Base-by-base conservation (phyloP, 140 eudicot species). In the Oenanthe javanica region DNA sequence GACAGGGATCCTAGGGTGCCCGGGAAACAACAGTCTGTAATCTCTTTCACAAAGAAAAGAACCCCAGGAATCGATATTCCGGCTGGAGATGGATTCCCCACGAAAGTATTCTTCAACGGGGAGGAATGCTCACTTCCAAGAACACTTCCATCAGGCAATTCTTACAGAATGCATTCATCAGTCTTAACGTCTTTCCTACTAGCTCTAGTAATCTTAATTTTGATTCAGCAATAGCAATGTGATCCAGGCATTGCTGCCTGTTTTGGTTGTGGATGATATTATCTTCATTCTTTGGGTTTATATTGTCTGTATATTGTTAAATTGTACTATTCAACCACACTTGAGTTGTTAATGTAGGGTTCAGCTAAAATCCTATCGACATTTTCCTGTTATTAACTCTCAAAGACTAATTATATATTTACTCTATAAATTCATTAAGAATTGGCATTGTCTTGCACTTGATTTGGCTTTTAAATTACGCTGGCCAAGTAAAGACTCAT, bases 1-100 rank as follows among this genome's bases (percentile, higher is more conserved):
- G 47, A 80, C 27, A 87, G 52, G 77, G 99, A 91, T 76, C 97
- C 93, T 5, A 48, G 98, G 27, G 86, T 92, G 0, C 99, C 99
- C 0, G 99, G 99, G 14, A 95, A 95, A 85, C 99, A 95, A 72
- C 99, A 95, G 78, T 95, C 99, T 0, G 98, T 95, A 64, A 87
- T 95, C 70, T 93, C 99, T 40, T 95, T 95, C 78, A 90, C 89
- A 0, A 95, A 95, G 92, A 92, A 86, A 78, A 45, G 47, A 80
- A 88, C 90, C 1, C 92, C 96, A 2, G 96, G 90, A 42, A 77
- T 93, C 6, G 42, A 88, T 38, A 83, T 95, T 3, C 85, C 84
- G 0, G 92, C 84, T 0, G 98, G 98, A 4, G 99, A 89, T 63
- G 99, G 99, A 66, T 95, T 95, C 79, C 99, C 99, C 9, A 77